Evolutionary conservation across 768 basidiomycete species (phyloP), one percentile per base, ranked within the genome.

Genomic region (Boletus bicolor): DNA sequence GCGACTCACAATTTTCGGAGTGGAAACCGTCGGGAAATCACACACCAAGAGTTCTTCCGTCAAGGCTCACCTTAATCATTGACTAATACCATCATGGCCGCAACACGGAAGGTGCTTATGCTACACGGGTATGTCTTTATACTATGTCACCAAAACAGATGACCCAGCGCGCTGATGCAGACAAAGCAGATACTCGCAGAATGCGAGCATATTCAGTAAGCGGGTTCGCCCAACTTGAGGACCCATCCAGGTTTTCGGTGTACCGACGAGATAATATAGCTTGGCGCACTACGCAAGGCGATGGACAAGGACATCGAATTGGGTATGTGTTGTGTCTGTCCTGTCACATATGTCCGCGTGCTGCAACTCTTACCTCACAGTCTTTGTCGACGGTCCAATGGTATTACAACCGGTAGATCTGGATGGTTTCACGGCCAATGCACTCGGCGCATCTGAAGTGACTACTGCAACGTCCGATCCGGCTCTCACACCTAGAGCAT

Each of bases 371-470:
- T 32, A 5, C 10, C 0, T 34, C 42, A 2, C 58, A 91, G 91
- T 91, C 5, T 90, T 91, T 66, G 64, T 89, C 34, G 86, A 91
- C 58, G 91, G 79, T 0, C 89, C 89, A 2, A 77, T 82, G 44
- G 73, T 89, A 41, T 75, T 93, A 10, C 76, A 80, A 32, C 88
- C 88, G 1, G 83, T 75, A 11, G 90, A 92, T 60, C 67, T 89
- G 14, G 73, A 73, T 38, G 62, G 67, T 5, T 32, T 53, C n/a
- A 55, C 62, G 30, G 54, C 70, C 4, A 57, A 62, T 24, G 64
- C 65, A 5, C 57, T 79, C 12, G 79, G 76, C 24, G 76, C 76
- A n/a, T 60, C 69, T 5, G 80, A 77, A 50, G 67, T 60, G 15
- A 58, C 65, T 10, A 44, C 62, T 14, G 61, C 67, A 17, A 54